Conservation (phyloP, 441 rosid genomes). For the Hura crepitans region DNA sequence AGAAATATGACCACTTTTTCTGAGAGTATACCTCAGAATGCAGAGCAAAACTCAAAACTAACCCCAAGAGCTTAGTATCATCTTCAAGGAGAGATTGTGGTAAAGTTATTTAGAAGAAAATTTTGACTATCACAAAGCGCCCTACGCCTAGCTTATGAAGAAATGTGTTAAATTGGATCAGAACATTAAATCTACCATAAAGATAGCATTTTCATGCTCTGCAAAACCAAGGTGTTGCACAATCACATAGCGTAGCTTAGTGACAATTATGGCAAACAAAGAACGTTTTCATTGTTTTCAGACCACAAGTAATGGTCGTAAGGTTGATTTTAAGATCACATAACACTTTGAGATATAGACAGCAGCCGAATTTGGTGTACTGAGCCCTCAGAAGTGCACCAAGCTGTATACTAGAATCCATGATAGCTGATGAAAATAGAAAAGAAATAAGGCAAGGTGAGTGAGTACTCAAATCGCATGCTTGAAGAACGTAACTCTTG, state of each 20-base stretch:
- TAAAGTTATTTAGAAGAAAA: too few relatives aligned
- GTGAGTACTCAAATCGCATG: slow-evolving; percentile 19
- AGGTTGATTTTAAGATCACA: slow-evolving; percentile 14
- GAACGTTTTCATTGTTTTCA: slow-evolving; percentile 24
- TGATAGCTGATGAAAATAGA: slow-evolving; percentile 57
- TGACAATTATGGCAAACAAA: slow-evolving; percentile 19
- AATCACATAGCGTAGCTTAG: slow-evolving; percentile 17
- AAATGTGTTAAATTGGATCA: slow-evolving; percentile 6
- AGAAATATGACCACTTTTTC: neutral
- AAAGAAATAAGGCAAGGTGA: neutral
- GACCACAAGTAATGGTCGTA: slow-evolving; percentile 24
- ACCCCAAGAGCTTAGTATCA: too few relatives aligned
- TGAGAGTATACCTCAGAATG: neutral
- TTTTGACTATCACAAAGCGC: too few relatives aligned
- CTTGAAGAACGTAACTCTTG: neutral
- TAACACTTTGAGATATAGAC: neutral
- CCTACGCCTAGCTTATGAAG: slow-evolving; percentile 10
- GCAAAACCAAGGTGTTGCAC: slow-evolving; percentile 31
- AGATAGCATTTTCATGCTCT: slow-evolving; percentile 22
- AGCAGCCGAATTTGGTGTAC: slow-evolving; percentile 15
- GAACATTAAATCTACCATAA: slow-evolving; percentile 21
- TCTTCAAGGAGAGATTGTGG: too few relatives aligned
- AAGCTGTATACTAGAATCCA: slow-evolving; percentile 95
- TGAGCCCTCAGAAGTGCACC: slow-evolving; percentile 59
- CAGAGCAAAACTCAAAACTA: neutral